Percentiles rank a stretch among this genome's conserved stretches.
These are phyloP conservation scores for Claviceps sp. DNA, from an alignment of 2,329 filamentous ascomycete species.

Conservation along the genomic window DNA sequence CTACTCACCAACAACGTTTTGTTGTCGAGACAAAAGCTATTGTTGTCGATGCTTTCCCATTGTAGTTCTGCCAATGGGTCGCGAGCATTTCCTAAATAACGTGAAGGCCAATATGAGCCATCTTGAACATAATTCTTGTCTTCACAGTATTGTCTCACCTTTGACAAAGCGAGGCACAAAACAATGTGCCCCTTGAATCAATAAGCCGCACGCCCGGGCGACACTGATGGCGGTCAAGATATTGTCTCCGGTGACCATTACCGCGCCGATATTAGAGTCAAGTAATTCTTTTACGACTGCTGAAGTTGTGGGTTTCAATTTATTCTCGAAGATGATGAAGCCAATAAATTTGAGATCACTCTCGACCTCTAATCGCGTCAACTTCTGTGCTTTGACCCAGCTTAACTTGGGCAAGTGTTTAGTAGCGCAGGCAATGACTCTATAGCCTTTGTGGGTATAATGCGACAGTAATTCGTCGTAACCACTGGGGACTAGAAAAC, in stretches of 20 bases:
- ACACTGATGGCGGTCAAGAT: conserved; percentile 95
- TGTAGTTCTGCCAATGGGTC: conserved; percentile 60
- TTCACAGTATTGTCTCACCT: conserved; percentile 29
- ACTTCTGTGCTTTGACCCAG: conserved; percentile 91
- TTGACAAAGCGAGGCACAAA: conserved; percentile 83
- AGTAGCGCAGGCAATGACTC: conserved; percentile 89
- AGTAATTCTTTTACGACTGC: conserved; percentile 70
- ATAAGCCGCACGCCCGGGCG: conserved; percentile 74
- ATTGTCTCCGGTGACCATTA: conserved; percentile 98
- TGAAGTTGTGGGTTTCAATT: conserved; percentile 78
- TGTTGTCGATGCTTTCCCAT: conserved; percentile 95
- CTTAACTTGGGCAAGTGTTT: conserved; percentile 78
- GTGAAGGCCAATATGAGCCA: neutral
- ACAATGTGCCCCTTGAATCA: conserved; percentile 71
- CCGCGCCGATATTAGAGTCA: conserved; percentile 69
- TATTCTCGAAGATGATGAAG: conserved; percentile 98
- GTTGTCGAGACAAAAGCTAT: conserved; percentile 61
- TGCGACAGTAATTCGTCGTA: conserved; percentile 81
- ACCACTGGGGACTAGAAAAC: conserved; percentile 54
- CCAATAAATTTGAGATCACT: conserved; percentile 75
- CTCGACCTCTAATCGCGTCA: conserved; percentile 78
- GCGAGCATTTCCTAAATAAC: conserved; percentile 46
- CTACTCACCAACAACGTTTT: conserved; percentile 53
- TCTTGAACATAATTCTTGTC: neutral
- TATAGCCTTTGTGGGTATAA: conserved; percentile 92